A percentile compares a stretch with the other conserved stretches of the same genome.
These are phyloP conservation scores for Daldinia sp. DNA, from an alignment of 2,329 filamentous ascomycete species.

Conservation along the genomic window DNA sequence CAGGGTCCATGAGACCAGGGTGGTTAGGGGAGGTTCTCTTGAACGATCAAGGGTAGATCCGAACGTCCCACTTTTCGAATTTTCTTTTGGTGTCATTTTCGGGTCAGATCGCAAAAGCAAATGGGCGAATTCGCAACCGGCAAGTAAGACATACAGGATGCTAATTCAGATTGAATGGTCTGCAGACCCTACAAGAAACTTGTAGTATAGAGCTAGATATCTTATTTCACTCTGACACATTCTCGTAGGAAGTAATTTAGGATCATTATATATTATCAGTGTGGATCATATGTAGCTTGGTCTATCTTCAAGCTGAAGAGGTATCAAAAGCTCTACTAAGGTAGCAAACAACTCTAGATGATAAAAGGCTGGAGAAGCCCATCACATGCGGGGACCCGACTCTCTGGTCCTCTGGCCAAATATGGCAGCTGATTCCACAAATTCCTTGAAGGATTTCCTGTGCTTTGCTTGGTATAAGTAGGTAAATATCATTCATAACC, in stretches of 20 bases:
- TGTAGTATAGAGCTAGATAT: not conserved
- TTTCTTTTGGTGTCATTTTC: constrained; percentile 10
- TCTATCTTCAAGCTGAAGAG: constrained; percentile 3
- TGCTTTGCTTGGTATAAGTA: constrained; percentile 3
- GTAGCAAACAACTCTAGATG: not conserved
- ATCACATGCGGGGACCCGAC: constrained; percentile 3
- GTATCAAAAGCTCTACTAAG: not conserved
- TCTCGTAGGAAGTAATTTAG: not conserved
- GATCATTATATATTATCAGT: constrained; percentile 11
- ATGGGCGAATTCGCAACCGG: constrained; percentile 5
- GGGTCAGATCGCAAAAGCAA: constrained; percentile 13
- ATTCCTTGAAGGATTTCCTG: not conserved
- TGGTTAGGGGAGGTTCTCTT: not conserved
- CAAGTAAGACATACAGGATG: constrained; percentile 5
- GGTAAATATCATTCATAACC: constrained; percentile 16
- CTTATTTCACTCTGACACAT: not conserved
- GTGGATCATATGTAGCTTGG: not conserved
- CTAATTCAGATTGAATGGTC: not conserved
- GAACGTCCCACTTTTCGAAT: constrained; percentile 20
- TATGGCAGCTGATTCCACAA: constrained; percentile 1
- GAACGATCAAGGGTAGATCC: constrained; percentile 4
- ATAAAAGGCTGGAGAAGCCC: not conserved
- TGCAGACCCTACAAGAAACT: constrained; percentile 9
- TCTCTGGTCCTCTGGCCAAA: constrained; percentile 3
- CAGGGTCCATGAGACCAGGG: constrained; percentile 7